These are phyloP conservation scores for Albugo candida DNA, from an alignment of 352 stramenopile genomes.

Conservation along the genomic window DNA sequence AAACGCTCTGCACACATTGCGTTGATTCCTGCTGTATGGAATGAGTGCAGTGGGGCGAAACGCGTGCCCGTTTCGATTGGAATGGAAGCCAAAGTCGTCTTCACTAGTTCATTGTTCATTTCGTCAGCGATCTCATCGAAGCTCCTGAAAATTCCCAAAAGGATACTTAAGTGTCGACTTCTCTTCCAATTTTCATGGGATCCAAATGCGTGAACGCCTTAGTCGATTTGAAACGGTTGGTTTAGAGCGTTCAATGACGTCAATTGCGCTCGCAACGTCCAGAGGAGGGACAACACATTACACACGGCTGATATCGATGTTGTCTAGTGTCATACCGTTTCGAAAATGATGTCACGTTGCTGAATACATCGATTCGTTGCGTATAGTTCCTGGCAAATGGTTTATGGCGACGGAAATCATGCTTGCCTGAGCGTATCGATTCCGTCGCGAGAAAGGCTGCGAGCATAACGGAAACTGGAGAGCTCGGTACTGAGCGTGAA, in stretches of 20 bases:
- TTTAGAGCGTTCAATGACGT: constrained; percentile 39
- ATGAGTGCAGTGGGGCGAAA: constrained; percentile 16
- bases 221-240: constrained; percentile 27
- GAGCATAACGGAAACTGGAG: constrained; percentile 29
- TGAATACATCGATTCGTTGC: constrained; percentile 36
- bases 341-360: constrained; percentile 41
- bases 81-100: constrained; percentile 28
- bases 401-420: constrained; percentile 42
- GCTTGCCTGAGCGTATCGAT: constrained; percentile 42
- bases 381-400: constrained; percentile 55
- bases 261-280: constrained; percentile 29
- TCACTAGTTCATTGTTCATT: constrained; percentile 29
- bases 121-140: constrained; percentile 14
- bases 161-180: neutral
- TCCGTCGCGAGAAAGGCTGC: constrained; percentile 27
- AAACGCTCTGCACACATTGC: constrained; percentile 40
- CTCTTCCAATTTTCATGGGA: neutral
- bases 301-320: constrained; percentile 37
- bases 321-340: constrained; percentile 53
- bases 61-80: constrained; percentile 39
- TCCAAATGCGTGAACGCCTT: constrained; percentile 41
- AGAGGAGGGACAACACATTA: constrained; percentile 23
- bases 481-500: constrained; percentile 46
- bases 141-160: neutral
- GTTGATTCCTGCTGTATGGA: constrained; percentile 17